phyloP scores from a whole-genome alignment of 2,329 filamentous ascomycete species.

The Alternaria incomplexa region DNA sequence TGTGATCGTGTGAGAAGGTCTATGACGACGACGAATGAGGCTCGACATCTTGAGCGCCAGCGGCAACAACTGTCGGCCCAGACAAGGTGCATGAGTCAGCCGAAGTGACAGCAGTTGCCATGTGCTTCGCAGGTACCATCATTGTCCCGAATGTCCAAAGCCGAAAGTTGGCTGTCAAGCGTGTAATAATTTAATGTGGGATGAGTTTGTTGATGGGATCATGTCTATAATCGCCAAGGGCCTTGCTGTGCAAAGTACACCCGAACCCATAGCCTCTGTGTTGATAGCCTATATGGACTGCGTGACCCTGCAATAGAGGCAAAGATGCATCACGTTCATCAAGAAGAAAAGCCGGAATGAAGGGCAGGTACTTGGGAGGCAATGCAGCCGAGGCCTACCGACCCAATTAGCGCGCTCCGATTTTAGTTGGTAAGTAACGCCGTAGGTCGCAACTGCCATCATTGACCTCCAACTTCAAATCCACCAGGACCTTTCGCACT shows the following conservation, averaged over 20 bases:
- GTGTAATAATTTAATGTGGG: not conserved
- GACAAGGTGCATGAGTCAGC: not conserved
- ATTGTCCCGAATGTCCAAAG: not conserved
- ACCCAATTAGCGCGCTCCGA: slow-evolving; percentile 32
- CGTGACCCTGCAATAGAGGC: slow-evolving; percentile 5
- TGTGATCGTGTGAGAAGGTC: slow-evolving; percentile 28
- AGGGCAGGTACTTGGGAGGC: slow-evolving; percentile 17
- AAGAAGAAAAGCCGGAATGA: slow-evolving; percentile 38
- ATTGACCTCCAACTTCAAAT: slow-evolving; percentile 32
- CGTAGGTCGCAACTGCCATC: slow-evolving; percentile 26
- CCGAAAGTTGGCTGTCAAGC: not conserved
- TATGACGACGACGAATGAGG: slow-evolving; percentile 34
- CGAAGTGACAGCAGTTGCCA: not conserved
- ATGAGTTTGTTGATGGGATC: not conserved
- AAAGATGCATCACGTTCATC: slow-evolving; percentile 14
- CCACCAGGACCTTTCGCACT: slow-evolving; percentile 27
- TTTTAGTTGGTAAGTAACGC: slow-evolving; percentile 27
- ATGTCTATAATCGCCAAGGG: not conserved
- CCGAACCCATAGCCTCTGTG: not conserved
- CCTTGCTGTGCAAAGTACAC: not conserved
- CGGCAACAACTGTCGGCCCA: slow-evolving; percentile 18
- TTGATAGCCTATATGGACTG: not conserved
- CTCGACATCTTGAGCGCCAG: slow-evolving; percentile 23
- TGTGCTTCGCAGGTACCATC: not conserved
- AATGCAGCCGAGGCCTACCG: slow-evolving; percentile 37